A percentile compares a stretch with the other conserved stretches of the same genome.
These are phyloP conservation scores for Phytopythium litorale DNA, from an alignment of 352 stramenopile genomes.

Conservation along the genomic window DNA sequence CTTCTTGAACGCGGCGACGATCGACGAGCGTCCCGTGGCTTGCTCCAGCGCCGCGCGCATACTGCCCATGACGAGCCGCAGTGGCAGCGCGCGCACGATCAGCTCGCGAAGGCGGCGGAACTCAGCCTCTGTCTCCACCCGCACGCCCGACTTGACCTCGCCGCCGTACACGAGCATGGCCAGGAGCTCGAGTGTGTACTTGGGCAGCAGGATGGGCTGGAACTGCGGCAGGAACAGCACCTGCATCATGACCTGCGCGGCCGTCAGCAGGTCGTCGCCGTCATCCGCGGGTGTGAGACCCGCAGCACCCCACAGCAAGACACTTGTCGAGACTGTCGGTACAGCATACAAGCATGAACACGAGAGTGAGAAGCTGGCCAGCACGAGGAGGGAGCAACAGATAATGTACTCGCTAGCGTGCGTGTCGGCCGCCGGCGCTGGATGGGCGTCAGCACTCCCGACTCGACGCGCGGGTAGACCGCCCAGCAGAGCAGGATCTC, in stretches of 20 bases:
- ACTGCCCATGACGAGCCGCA: constrained; percentile 75
- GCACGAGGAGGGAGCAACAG: neutral
- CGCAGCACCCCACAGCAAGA: constrained; percentile 33
- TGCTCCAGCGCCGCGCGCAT: constrained; percentile 65
- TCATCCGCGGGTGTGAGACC: constrained; percentile 6
- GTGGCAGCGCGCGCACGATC: constrained; percentile 47
- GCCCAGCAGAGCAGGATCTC: constrained; percentile 77
- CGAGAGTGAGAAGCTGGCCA: neutral
- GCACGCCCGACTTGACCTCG: constrained; percentile 14
- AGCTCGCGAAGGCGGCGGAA: constrained; percentile 34
- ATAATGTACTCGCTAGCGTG: constrained; percentile 66
- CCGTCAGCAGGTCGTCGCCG: constrained; percentile 28
- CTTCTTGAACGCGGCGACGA: constrained; percentile 44
- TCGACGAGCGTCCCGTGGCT: constrained; percentile 6
- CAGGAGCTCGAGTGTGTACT: constrained; percentile 76
- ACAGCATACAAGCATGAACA: neutral
- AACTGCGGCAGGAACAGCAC: constrained; percentile 69
- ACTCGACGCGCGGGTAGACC: constrained; percentile 43
- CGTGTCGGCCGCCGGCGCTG: constrained; percentile 69
- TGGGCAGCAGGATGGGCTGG: constrained; percentile 72
- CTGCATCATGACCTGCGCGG: constrained; percentile 48
- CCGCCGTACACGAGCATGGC: constrained; percentile 56
- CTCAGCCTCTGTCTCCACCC: constrained; percentile 23
- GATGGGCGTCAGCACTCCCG: constrained; percentile 49
- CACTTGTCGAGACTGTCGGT: neutral